Evolutionary conservation across 352 stramenopile species (phyloP).

Genomic region (Phytophthora kernoviae): DNA sequence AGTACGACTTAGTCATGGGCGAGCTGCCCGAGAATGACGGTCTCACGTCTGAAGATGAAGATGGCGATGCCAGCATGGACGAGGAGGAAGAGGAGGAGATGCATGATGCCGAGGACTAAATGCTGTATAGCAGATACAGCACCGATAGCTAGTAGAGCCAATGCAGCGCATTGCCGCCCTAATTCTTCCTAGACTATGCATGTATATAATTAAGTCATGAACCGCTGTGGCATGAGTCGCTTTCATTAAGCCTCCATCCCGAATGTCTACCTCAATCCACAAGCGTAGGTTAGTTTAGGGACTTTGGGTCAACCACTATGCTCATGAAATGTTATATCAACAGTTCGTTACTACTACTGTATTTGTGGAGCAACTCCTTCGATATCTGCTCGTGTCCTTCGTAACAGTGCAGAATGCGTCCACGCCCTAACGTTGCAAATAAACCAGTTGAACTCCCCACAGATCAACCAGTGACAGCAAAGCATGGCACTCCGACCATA

Average conservation of each 20-base stretch:
- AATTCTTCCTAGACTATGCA: conserved; percentile 27
- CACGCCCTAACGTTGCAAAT: not conserved
- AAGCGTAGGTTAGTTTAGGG: too few species aligned
- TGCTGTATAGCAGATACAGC: conserved; percentile 13
- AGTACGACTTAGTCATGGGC: conserved; percentile 86
- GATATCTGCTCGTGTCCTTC: too few species aligned
- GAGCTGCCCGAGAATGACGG: conserved; percentile 78
- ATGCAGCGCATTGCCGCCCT: conserved; percentile 21
- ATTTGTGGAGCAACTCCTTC: too few species aligned
- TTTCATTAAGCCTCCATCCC: not conserved
- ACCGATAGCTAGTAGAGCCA: conserved; percentile 22
- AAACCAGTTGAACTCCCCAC: not conserved
- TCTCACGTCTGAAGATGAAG: conserved; percentile 67
- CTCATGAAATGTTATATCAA: too few species aligned
- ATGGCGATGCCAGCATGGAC: conserved; percentile 41
- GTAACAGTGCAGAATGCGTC: too few species aligned
- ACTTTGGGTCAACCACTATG: too few species aligned
- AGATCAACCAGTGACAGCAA: not conserved
- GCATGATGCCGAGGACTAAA: conserved; percentile 45
- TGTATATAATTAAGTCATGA: conserved; percentile 39
- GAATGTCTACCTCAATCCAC: too few species aligned
- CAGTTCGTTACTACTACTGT: too few species aligned
- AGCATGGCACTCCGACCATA: not conserved
- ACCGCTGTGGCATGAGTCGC: conserved; percentile 12
- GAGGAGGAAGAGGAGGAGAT: conserved; percentile 54